Evolutionary conservation across 1,139 yeast genomes (phyloP).

Genomic region (Pichia sp.): DNA sequence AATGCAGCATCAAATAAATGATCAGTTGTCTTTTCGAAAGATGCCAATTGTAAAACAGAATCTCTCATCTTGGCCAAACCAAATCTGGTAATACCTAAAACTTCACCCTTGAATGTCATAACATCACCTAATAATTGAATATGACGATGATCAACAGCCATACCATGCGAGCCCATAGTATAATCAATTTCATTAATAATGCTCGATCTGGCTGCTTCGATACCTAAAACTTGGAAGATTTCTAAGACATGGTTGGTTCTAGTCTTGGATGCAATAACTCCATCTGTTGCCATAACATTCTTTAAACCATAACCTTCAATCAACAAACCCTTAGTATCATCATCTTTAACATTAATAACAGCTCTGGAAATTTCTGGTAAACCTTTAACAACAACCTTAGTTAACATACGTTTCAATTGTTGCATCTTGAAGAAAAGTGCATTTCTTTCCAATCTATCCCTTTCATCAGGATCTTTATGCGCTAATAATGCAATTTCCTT

Average conservation of each 20-base stretch:
- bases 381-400: conserved; percentile 90
- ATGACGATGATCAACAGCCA: conserved; percentile 97
- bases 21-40: conserved; percentile 99
- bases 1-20: conserved; percentile 98
- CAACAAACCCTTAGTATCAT: conserved; percentile 82
- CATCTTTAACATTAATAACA: conserved; percentile 89
- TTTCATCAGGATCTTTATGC: conserved; percentile 38
- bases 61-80: conserved; percentile 99
- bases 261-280: conserved; percentile 88
- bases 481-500: conserved; percentile 40
- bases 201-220: conserved; percentile 98
- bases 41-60: conserved; percentile 98
- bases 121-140: conserved; percentile 97
- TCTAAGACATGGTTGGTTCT: conserved; percentile 97
- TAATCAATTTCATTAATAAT: conserved; percentile 88
- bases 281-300: conserved; percentile 93
- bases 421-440: conserved; percentile 86
- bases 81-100: conserved; percentile 99
- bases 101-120: conserved; percentile 98
- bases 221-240: conserved; percentile 92
- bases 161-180: conserved; percentile 99
- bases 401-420: conserved; percentile 79
- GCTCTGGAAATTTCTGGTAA: conserved; percentile 90
- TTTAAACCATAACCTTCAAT: conserved; percentile 99
- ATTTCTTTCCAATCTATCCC: conserved; percentile 31